phyloP scores from a whole-genome alignment of 139 green algal species.

The Micromonas pusilla region DNA sequence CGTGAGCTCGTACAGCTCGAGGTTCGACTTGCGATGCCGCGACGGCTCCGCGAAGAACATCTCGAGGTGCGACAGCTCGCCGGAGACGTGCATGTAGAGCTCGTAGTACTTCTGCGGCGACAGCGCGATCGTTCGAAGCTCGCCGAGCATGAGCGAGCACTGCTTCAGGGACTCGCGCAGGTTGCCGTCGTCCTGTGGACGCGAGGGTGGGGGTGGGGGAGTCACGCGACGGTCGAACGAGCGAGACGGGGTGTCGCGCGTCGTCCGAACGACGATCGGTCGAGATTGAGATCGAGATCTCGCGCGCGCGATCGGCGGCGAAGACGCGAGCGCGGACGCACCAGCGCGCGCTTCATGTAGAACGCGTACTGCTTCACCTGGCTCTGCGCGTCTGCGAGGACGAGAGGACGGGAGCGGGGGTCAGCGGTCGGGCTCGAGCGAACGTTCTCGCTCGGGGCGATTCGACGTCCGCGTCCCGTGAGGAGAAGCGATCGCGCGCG shows the following conservation, averaged over 20 bases:
- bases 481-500: too few species aligned
- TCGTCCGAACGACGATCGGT: too few species aligned
- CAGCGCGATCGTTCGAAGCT: conserved; percentile 84
- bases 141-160: conserved; percentile 78
- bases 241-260: background rate
- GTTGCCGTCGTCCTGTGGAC: conserved; percentile 82
- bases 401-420: background rate
- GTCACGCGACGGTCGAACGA: background rate
- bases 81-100: conserved; percentile 85
- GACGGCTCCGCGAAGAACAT: conserved; percentile 69
- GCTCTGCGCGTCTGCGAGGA: background rate
- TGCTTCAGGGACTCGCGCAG: conserved; percentile 86
- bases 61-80: conserved; percentile 74
- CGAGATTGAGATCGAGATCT: background rate
- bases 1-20: conserved; percentile 89
- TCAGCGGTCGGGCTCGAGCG: background rate
- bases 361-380: conserved; percentile 22
- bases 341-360: conserved; percentile 25
- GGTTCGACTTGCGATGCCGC: conserved; percentile 53
- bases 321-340: background rate
- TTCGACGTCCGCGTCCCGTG: too few species aligned
- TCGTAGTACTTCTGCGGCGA: conserved; percentile 95
- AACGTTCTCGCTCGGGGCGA: background rate
- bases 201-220: background rate
- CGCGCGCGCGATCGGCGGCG: background rate